These are phyloP conservation scores for Phytophthora fragariae DNA, from an alignment of 352 stramenopile species.

Conservation along the genomic window DNA sequence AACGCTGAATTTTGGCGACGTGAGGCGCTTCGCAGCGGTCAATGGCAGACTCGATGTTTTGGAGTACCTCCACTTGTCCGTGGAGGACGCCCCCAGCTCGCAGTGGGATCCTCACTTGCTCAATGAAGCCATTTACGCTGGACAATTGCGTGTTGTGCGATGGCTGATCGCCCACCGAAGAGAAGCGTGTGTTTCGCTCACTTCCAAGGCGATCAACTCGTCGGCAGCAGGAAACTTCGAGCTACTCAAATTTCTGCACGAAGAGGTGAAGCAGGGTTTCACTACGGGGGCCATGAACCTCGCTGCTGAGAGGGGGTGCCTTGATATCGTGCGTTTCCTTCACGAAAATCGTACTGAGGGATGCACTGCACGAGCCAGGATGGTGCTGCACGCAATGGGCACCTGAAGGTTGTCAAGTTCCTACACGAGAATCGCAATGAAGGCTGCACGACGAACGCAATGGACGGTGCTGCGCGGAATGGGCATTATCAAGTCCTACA, in stretches of 20 bases:
- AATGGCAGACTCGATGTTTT: slow-evolving; percentile 14
- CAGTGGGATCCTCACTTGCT: slow-evolving; percentile 21
- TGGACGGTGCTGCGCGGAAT: slow-evolving; percentile 24
- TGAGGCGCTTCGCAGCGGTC: slow-evolving; percentile 17
- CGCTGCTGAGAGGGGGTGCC: slow-evolving; percentile 15
- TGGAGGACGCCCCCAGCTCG: slow-evolving; percentile 2
- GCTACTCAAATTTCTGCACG: slow-evolving; percentile 22
- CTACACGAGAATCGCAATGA: slow-evolving; percentile 24
- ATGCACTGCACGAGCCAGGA: slow-evolving; percentile 14
- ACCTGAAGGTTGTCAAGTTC: slow-evolving; percentile 24
- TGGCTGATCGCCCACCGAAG: slow-evolving; percentile 11
- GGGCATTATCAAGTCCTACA: slow-evolving; percentile 20
- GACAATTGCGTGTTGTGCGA: slow-evolving; percentile 15
- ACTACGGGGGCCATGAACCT: slow-evolving; percentile 28
- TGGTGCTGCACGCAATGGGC: slow-evolving; percentile 12
- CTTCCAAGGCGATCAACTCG: slow-evolving; percentile 23
- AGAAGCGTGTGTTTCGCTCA: slow-evolving; percentile 20
- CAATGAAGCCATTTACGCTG: slow-evolving; percentile 18
- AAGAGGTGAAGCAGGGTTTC: slow-evolving; percentile 12
- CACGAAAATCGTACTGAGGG: slow-evolving; percentile 21
- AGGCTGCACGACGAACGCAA: slow-evolving; percentile 22
- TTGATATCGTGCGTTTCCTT: slow-evolving; percentile 26
- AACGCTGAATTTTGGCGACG: slow-evolving; percentile 16
- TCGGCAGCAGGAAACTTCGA: slow-evolving; percentile 19
- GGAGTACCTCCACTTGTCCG: slow-evolving; percentile 11